Conservation (phyloP, 768 basidiomycete genomes). For the Chalciporus chontae region DNA sequence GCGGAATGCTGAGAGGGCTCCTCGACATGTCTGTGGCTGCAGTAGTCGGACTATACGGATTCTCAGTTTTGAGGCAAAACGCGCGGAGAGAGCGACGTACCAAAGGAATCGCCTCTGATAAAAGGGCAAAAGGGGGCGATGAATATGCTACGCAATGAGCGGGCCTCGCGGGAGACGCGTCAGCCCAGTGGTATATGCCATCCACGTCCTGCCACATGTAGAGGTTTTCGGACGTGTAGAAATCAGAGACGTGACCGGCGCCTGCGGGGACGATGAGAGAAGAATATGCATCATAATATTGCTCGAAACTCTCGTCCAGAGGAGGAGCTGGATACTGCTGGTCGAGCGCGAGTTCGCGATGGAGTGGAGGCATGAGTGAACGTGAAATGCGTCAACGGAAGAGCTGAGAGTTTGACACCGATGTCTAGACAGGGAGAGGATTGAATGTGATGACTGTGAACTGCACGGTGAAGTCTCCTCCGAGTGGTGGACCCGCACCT, state of each 20-base stretch:
- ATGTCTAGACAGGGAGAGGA: too few relatives aligned
- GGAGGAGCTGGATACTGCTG: slow-evolving; percentile 10
- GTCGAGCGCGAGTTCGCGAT: slow-evolving; percentile 21
- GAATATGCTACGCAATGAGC: slow-evolving; percentile 22
- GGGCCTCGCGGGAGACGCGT: slow-evolving; percentile 24
- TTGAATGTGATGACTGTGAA: too few relatives aligned
- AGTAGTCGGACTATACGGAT: slow-evolving; percentile 14
- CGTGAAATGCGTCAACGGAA: slow-evolving; percentile 8
- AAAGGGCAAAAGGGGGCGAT: slow-evolving; percentile 11
- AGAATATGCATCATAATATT: slow-evolving; percentile 21
- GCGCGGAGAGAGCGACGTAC: slow-evolving; percentile 13
- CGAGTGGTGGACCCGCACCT: slow-evolving; percentile 1
- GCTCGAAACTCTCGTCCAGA: slow-evolving; percentile 15
- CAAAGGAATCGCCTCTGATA: slow-evolving; percentile 13
- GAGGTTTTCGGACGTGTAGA: slow-evolving; percentile 27
- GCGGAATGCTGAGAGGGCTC: slow-evolving; percentile 6
- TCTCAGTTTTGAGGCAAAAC: slow-evolving; percentile 4
- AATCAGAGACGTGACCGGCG: slow-evolving; percentile 16
- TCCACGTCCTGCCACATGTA: slow-evolving; percentile 27
- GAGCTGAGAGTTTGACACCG: not conserved
- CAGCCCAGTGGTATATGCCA: slow-evolving; percentile 27
- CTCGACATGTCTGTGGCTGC: slow-evolving; percentile 16
- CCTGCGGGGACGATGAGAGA: slow-evolving; percentile 15
- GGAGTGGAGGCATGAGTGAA: slow-evolving; percentile 22
- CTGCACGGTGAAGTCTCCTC: too few relatives aligned